These are phyloP conservation scores for Lasiodiplodia theobromae DNA, from an alignment of 2,329 filamentous ascomycete species.

Conservation along the genomic window DNA sequence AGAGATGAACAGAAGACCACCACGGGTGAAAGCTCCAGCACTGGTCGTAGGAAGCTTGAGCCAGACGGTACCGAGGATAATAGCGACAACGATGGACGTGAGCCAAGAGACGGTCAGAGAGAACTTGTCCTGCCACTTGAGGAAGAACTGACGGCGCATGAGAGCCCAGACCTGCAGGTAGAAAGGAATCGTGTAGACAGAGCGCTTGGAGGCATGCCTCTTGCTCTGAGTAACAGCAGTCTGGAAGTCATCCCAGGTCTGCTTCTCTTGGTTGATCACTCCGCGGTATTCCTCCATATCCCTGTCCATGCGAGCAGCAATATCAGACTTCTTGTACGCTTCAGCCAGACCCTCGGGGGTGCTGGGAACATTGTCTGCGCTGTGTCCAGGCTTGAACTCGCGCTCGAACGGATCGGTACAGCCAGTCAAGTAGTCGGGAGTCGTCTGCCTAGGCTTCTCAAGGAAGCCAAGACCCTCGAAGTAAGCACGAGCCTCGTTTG, in stretches of 20 bases:
- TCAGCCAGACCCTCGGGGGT: slow-evolving; percentile 70
- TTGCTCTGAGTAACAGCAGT: slow-evolving; percentile 79
- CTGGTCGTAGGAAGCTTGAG: slow-evolving; percentile 69
- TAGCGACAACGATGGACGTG: slow-evolving; percentile 74
- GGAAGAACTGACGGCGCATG: slow-evolving; percentile 82
- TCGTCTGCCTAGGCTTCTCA: slow-evolving; percentile 78
- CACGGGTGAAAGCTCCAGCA: slow-evolving; percentile 79
- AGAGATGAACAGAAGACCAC: slow-evolving; percentile 80
- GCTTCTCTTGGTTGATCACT: slow-evolving; percentile 68
- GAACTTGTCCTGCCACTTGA: slow-evolving; percentile 87
- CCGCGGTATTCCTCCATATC: slow-evolving; percentile 76
- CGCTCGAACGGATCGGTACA: slow-evolving; percentile 87
- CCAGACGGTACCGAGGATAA: slow-evolving; percentile 82
- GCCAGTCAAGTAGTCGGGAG: slow-evolving; percentile 80
- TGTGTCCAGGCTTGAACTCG: slow-evolving; percentile 73
- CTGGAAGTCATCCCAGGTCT: slow-evolving; percentile 77
- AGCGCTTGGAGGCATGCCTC: slow-evolving; percentile 73
- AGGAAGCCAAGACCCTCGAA: slow-evolving; percentile 80
- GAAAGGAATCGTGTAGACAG: slow-evolving; percentile 84
- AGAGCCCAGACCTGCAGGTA: slow-evolving; percentile 82
- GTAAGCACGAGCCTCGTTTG: slow-evolving; percentile 71
- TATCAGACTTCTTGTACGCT: slow-evolving; percentile 72
- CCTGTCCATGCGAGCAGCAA: slow-evolving; percentile 62
- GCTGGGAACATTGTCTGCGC: slow-evolving; percentile 71
- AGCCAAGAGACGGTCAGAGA: slow-evolving; percentile 77